Evolutionary conservation across 192 early-diverging fungal species (phyloP).

Genomic region (Lobulomyces angularis): DNA sequence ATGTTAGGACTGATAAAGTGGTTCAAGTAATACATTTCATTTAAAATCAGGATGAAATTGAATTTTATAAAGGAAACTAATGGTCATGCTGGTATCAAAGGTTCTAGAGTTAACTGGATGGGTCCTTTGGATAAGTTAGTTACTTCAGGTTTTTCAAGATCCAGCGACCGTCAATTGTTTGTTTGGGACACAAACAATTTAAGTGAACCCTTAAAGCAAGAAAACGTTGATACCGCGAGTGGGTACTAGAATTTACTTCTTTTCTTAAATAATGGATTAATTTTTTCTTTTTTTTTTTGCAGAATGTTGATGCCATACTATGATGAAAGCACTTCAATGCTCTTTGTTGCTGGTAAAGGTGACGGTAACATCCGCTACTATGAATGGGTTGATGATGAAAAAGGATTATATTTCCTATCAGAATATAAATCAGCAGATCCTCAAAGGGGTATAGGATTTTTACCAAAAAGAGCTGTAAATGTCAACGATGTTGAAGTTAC

Average conservation of each 20-base stretch:
- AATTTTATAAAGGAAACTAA: constrained; percentile 39
- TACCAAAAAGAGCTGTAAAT: constrained; percentile 87
- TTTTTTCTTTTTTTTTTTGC: not conserved
- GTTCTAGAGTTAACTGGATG: constrained; percentile 83
- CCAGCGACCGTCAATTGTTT: constrained; percentile 86
- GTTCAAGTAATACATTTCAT: constrained; percentile 28
- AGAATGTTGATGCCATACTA: constrained; percentile 94
- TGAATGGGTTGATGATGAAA: constrained; percentile 90
- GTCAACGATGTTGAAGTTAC: constrained; percentile 83
- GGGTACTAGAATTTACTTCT: constrained; percentile 27
- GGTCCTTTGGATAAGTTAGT: constrained; percentile 65
- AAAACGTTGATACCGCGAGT: constrained; percentile 79
- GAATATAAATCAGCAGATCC: constrained; percentile 84
- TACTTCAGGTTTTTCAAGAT: constrained; percentile 89
- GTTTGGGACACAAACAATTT: constrained; percentile 72
- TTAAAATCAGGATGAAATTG: constrained; percentile 3
- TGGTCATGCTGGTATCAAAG: constrained; percentile 95
- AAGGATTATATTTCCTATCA: constrained; percentile 61
- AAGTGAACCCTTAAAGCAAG: constrained; percentile 56
- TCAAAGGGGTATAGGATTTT: constrained; percentile 82
- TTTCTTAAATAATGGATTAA: not conserved
- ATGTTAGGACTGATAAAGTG: constrained; percentile 75
- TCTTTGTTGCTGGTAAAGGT: constrained; percentile 93
- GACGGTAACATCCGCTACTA: constrained; percentile 99
- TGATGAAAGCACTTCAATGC: constrained; percentile 77